Percentiles rank a stretch among this genome's conserved stretches.
phyloP scores from a whole-genome alignment of 768 basidiomycete genomes.

The Sistotremastrum suecicum region DNA sequence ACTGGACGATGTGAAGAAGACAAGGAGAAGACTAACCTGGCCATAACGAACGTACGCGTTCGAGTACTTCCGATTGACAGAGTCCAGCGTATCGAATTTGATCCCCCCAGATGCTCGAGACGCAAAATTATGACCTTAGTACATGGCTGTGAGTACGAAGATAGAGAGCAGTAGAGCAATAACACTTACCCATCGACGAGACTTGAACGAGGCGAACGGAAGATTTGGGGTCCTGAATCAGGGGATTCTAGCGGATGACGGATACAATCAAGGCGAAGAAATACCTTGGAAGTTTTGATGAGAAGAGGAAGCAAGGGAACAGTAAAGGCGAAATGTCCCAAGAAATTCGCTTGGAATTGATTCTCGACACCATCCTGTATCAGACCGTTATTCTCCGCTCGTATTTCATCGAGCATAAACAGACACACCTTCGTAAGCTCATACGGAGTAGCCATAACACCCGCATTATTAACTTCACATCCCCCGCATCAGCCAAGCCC shows the following conservation, averaged over 20 bases:
- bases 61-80: background rate
- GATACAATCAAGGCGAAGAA: background rate
- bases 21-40: background rate
- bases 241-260: background rate
- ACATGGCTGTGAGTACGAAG: background rate
- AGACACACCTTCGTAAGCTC: slow-evolving; percentile 2
- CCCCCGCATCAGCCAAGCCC: too few species aligned
- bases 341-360: slow-evolving; percentile 9
- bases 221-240: background rate
- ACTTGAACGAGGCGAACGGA: slow-evolving; percentile 1
- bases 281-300: slow-evolving; percentile 7
- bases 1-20: background rate
- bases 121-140: background rate
- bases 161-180: background rate
- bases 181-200: background rate
- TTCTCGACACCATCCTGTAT: background rate
- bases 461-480: background rate
- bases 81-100: background rate
- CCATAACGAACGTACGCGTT: slow-evolving; percentile 2
- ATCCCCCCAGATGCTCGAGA: background rate
- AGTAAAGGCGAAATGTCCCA: slow-evolving; percentile 11
- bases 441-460: slow-evolving; percentile 11
- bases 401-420: background rate
- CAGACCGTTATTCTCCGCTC: background rate
- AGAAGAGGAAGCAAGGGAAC: slow-evolving; percentile 8